Base-by-base conservation (phyloP, 73 alveolate species). In the Paramecium tetraurelia region DNA sequence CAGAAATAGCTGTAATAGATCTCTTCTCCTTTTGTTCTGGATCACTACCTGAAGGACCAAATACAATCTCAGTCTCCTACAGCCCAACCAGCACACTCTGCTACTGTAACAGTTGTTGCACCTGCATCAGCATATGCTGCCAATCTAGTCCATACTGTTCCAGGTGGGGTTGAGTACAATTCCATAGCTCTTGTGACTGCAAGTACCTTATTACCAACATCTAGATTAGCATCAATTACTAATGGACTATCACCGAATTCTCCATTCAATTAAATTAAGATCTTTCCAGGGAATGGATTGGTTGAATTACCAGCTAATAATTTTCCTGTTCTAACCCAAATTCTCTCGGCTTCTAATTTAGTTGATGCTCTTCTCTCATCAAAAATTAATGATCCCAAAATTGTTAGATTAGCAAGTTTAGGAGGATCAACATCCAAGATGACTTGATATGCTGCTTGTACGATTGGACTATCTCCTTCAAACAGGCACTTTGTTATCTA, bases 11-110 rank as follows among this genome's bases (percentile, higher is more conserved):
- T 43, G 46, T 11, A 24, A 80, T 80, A 44, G 41, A 2, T 24
- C 35, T 48, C 29, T 43, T 48, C 24, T 80, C 90, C 14, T 58
- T 80, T 80, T 80, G 43, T 22, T 41, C 36, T 43, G 90, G 90
- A 44, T 80, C 90, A 10, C 76, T 24, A 41, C 90, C 90, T n/a
- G 90, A 80, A 21, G 90, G 90, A 9, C 90, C 90, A 21, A 80
- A 31, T 22, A 80, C 90, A 44, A 80, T 80, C 29, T 31, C 46
- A 46, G n/a, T 80, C 90, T 2, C 90, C 90, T 3, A 44, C 50
- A 22, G 31, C 43, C 90, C 90, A 80, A 31, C 53, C 90, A 18
- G 57, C 31, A 80, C 76, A 44, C 12, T 27, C 75, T 3, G 31
- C 50, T 2, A 80, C 90, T 3, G 48, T 48, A 12, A 80, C 35